Evolutionary conservation across 352 stramenopile genomes (phyloP).

Genomic region (Hyaloperonospora brassicae): DNA sequence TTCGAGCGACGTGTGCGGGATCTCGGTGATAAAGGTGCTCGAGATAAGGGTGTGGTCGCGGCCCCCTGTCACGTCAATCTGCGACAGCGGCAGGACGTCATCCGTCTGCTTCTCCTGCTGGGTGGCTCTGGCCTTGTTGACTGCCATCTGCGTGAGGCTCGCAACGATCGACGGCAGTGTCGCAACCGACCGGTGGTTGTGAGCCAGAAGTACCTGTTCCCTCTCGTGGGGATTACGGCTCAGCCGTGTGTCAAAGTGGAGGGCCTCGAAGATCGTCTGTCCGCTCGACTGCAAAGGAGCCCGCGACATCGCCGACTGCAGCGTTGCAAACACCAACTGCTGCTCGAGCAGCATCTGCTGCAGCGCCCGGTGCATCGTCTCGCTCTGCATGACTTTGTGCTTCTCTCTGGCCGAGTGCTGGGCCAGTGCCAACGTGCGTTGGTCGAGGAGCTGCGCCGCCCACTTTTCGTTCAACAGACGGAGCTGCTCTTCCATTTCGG

Average conservation of each 20-base stretch:
- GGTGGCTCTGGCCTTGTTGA: conserved; percentile 10
- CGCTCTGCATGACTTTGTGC: conserved; percentile 8
- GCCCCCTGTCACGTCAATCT: conserved; percentile 31
- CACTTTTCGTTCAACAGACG: conserved; percentile 18
- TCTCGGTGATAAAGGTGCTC: conserved; percentile 31
- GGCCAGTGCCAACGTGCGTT: conserved; percentile 18
- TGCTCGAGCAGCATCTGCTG: conserved; percentile 30
- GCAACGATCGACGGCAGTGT: conserved; percentile 23
- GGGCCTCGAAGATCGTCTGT: conserved; percentile 20
- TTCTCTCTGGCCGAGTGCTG: conserved; percentile 29
- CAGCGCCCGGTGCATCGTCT: conserved; percentile 20
- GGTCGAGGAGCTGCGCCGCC: conserved; percentile 19
- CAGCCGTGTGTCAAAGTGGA: conserved; percentile 30
- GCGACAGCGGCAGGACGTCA: conserved; percentile 22
- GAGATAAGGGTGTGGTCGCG: conserved; percentile 29
- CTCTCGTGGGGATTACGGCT: conserved; percentile 13
- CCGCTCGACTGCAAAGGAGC: conserved; percentile 28
- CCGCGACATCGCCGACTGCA: conserved; percentile 23
- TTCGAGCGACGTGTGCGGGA: conserved; percentile 30
- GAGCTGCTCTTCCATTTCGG: conserved; percentile 28
- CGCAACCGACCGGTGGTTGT: conserved; percentile 23
- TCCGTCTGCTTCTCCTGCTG: conserved; percentile 8
- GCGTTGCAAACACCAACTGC: conserved; percentile 29
- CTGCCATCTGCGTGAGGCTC: conserved; percentile 19
- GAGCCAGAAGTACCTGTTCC: conserved; percentile 18